phyloP scores from a whole-genome alignment of 371 early-diverging fungal genomes.

The Paraphysoderma sedebokerense region DNA sequence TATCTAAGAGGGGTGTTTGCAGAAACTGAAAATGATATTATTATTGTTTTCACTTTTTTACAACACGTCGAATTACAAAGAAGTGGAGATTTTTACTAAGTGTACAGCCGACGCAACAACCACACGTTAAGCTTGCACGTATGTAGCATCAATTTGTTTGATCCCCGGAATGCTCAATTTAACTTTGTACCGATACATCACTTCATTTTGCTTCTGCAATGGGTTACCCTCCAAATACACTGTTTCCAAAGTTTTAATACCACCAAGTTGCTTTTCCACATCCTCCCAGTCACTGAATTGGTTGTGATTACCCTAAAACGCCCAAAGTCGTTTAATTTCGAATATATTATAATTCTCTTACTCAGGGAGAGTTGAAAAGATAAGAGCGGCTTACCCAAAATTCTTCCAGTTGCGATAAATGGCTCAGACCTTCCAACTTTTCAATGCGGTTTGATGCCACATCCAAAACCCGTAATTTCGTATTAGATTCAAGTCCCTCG shows the following conservation, averaged over 20 bases:
- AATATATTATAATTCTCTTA: neutral
- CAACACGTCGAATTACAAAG: no score
- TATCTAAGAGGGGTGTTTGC: no score
- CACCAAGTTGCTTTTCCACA: conserved; percentile 47
- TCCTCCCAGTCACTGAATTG: conserved; percentile 57
- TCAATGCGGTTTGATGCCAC: conserved; percentile 62
- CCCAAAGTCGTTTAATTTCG: neutral
- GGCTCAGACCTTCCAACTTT: conserved; percentile 55
- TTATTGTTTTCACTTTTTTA: no score
- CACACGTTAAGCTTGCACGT: neutral
- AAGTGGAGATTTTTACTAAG: no score
- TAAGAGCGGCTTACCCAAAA: conserved; percentile 53
- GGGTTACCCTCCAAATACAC: conserved; percentile 95
- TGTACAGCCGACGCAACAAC: no score
- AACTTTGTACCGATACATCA: conserved; percentile 77
- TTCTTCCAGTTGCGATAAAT: conserved; percentile 56
- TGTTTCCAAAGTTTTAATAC: conserved; percentile 44
- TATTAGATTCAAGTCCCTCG: conserved; percentile 59
- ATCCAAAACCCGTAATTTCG: conserved; percentile 56
- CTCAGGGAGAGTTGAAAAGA: neutral
- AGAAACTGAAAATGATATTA: no score
- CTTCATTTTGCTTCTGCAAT: conserved; percentile 47
- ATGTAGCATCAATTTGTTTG: conserved; percentile 79
- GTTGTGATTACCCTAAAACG: conserved; percentile 63
- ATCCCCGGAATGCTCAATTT: conserved; percentile 67